Conservation (phyloP, 2,329 filamentous ascomycete species). For the Zymoseptoria brevis region DNA sequence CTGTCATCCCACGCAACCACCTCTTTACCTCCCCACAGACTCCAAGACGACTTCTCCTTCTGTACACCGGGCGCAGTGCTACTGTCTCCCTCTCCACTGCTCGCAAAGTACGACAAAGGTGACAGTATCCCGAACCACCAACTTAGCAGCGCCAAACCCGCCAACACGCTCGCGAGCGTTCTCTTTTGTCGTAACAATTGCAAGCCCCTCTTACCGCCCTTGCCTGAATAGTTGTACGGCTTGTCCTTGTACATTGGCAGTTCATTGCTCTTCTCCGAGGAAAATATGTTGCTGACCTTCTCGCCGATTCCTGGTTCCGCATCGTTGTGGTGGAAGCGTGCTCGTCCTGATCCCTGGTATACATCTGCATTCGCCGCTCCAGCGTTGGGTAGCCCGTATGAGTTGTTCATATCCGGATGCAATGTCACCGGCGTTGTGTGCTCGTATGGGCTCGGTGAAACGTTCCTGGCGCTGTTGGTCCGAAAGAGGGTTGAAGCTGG, state of each 20-base stretch:
- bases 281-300: slow-evolving; percentile 58
- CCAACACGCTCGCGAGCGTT: slow-evolving; percentile 46
- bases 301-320: slow-evolving; percentile 42
- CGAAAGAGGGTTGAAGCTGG: slow-evolving; percentile 18
- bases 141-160: slow-evolving; percentile 48
- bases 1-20: slow-evolving; percentile 66
- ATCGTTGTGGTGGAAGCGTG: slow-evolving; percentile 14
- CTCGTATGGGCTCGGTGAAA: not conserved
- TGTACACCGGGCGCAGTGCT: slow-evolving; percentile 20
- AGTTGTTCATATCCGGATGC: slow-evolving; percentile 11
- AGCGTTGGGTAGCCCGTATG: slow-evolving; percentile 16
- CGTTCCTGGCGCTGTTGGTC: slow-evolving; percentile 3
- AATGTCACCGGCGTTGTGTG: not conserved
- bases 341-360: slow-evolving; percentile 13
- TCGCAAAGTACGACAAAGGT: slow-evolving; percentile 21
- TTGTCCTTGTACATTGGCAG: slow-evolving; percentile 99
- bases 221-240: slow-evolving; percentile 64
- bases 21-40: slow-evolving; percentile 48
- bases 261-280: slow-evolving; percentile 45
- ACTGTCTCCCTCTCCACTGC: slow-evolving; percentile 2
- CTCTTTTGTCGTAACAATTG: slow-evolving; percentile 50
- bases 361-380: slow-evolving; percentile 7
- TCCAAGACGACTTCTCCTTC: slow-evolving; percentile 20
- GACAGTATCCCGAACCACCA: slow-evolving; percentile 64
- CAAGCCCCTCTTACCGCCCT: slow-evolving; percentile 41